Conservation (phyloP, 495 filamentous ascomycete species). For the Penicilliopsis zonata region DNA sequence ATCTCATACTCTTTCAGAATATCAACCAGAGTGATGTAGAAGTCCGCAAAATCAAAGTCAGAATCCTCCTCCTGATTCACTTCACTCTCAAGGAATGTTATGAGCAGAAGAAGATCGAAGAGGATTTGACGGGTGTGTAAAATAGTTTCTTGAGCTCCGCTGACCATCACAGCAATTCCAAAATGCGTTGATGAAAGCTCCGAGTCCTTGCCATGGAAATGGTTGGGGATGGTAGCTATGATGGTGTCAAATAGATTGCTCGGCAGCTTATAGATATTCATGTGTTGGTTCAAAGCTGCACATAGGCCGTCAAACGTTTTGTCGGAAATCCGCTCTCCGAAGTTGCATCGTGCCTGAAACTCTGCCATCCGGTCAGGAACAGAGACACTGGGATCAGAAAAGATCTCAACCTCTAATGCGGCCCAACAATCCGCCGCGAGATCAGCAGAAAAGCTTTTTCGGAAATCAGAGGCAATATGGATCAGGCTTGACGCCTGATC, state of each 20-base stretch:
- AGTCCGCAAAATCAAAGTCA: conserved; percentile 49
- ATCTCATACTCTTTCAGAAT: conserved; percentile 64
- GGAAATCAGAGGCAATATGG: conserved; percentile 47
- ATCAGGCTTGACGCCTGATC: conserved; percentile 37
- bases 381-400: conserved; percentile 51
- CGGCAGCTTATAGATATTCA: conserved; percentile 32
- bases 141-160: conserved; percentile 67
- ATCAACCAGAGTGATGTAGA: conserved; percentile 56
- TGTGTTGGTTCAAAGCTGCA: conserved; percentile 23
- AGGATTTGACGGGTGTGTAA: conserved; percentile 53
- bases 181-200: conserved; percentile 46
- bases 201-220: conserved; percentile 31
- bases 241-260: conserved; percentile 39
- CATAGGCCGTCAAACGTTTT: conserved; percentile 44
- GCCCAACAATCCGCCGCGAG: conserved; percentile 47
- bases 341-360: conserved; percentile 60
- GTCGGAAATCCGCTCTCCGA: conserved; percentile 61
- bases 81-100: conserved; percentile 73
- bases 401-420: conserved; percentile 55
- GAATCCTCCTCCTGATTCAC: conserved; percentile 54
- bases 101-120: conserved; percentile 68
- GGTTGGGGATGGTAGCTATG: conserved; percentile 27
- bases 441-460: conserved; percentile 43
- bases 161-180: conserved; percentile 60
- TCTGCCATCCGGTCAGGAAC: conserved; percentile 55